Conservation (phyloP, 495 filamentous ascomycete genomes). For the Bryoglossum gracile region DNA sequence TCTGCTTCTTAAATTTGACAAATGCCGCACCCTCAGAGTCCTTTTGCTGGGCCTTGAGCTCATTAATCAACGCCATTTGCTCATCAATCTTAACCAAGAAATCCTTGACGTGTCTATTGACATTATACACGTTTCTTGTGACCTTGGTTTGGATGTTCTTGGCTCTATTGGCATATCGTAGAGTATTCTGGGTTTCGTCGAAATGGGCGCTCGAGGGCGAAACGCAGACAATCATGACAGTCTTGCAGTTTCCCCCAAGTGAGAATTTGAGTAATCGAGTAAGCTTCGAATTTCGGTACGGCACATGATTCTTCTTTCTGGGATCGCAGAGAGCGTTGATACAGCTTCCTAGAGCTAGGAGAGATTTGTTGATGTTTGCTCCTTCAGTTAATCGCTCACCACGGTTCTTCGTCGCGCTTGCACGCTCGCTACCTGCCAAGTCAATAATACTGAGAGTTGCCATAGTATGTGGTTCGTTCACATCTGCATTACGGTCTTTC, state of each 20-base stretch:
- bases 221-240: conserved; percentile 99
- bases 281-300: conserved; percentile 96
- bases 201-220: conserved; percentile 95
- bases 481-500: conserved; percentile 85
- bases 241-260: conserved; percentile 94
- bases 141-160: conserved; percentile 99
- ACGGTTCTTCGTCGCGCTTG: conserved; percentile 93
- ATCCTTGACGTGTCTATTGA: conserved; percentile 98
- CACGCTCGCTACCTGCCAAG: conserved; percentile 90
- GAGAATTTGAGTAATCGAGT: conserved; percentile 96
- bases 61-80: conserved; percentile 87
- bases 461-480: conserved; percentile 96
- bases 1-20: conserved; percentile 81
- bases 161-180: conserved; percentile 94
- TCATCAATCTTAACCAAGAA: conserved; percentile 97
- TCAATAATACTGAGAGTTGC: conserved; percentile 98
- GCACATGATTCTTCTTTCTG: conserved; percentile 86
- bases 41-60: conserved; percentile 85
- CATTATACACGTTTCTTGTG: conserved; percentile 96
- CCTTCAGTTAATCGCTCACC: conserved; percentile 89
- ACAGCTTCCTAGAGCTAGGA: conserved; percentile 91
- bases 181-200: conserved; percentile 96
- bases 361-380: conserved; percentile 98
- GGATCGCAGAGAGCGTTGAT: conserved; percentile 98
- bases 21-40: conserved; percentile 83